A percentile compares a stretch with the other conserved stretches of the same genome.
Evolutionary conservation across 257 asterid species (phyloP).

Genomic region (Ballota nigra): DNA sequence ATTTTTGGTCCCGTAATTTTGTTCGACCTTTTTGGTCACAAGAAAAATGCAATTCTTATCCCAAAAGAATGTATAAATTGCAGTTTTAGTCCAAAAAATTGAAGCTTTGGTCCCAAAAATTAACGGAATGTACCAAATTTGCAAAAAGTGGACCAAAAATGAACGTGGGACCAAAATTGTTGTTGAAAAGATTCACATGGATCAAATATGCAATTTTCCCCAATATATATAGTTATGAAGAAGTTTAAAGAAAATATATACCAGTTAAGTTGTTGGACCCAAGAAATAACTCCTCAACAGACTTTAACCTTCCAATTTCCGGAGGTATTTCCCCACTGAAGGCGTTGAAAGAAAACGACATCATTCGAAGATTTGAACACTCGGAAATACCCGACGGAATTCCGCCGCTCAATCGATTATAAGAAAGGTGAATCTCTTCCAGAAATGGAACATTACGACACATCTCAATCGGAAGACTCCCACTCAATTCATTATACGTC

Average conservation of each 20-base stretch:
- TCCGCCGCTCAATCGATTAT: background rate
- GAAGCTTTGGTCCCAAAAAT: too few relatives aligned
- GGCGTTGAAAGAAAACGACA: background rate
- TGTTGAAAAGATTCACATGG: too few relatives aligned
- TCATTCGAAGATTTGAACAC: background rate
- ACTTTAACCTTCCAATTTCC: background rate
- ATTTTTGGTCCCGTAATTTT: too few relatives aligned
- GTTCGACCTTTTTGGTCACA: too few relatives aligned
- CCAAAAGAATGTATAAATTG: too few relatives aligned
- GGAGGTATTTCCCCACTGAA: slow-evolving; percentile 15
- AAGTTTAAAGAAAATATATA: background rate
- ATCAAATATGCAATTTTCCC: too few relatives aligned
- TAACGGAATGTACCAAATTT: too few relatives aligned
- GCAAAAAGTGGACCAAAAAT: too few relatives aligned
- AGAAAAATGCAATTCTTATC: too few relatives aligned
- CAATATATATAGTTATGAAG: too few relatives aligned
- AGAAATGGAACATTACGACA: slow-evolving; percentile 13
- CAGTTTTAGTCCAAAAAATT: too few relatives aligned
- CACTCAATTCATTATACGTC: background rate
- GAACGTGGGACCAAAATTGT: too few relatives aligned
- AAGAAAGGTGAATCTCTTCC: background rate
- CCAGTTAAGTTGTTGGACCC: slow-evolving; percentile 4
- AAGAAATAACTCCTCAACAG: background rate
- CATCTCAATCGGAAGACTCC: slow-evolving; percentile 12
- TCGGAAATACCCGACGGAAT: background rate